These are phyloP conservation scores for Lactarius sanguifluus DNA, from an alignment of 768 basidiomycete species.

Conservation along the genomic window DNA sequence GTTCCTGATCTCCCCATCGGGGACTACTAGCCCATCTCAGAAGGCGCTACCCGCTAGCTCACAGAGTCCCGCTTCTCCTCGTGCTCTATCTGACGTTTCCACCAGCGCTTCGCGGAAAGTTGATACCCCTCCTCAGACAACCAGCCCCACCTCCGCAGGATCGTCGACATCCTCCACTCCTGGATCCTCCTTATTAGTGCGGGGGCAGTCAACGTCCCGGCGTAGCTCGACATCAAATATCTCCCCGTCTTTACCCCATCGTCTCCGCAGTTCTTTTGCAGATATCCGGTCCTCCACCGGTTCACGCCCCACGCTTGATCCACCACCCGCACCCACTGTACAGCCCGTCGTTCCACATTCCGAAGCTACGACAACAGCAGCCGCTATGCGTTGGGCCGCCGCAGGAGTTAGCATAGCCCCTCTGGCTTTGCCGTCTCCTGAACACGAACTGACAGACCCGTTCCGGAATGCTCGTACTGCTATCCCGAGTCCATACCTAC, in stretches of 20 bases:
- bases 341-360: constrained; percentile 38
- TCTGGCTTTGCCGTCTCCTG: constrained; percentile 84
- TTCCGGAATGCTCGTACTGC: constrained; percentile 72
- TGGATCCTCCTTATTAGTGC: constrained; percentile 7
- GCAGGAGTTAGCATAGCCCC: constrained; percentile 82
- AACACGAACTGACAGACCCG: constrained; percentile 89
- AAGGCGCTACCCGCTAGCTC: background rate
- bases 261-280: constrained; percentile 48
- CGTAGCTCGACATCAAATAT: constrained; percentile 28
- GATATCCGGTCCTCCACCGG: constrained; percentile 42
- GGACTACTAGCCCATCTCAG: background rate
- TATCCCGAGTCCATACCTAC: constrained; percentile 61
- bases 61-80: constrained; percentile 1
- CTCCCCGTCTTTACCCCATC: constrained; percentile 36
- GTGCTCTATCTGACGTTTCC: constrained; percentile 4
- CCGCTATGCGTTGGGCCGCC: constrained; percentile 85
- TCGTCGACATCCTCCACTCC: constrained; percentile 12
- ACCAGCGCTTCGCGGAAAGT: background rate
- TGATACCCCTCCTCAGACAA: constrained; percentile 20
- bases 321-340: constrained; percentile 3
- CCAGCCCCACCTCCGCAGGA: constrained; percentile 16
- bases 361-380: constrained; percentile 67
- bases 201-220: constrained; percentile 17
- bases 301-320: constrained; percentile 31
- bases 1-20: constrained; percentile 15